Evolutionary conservation across 805 yeast species (phyloP).

Genomic region (Monosporozyma siamensis): DNA sequence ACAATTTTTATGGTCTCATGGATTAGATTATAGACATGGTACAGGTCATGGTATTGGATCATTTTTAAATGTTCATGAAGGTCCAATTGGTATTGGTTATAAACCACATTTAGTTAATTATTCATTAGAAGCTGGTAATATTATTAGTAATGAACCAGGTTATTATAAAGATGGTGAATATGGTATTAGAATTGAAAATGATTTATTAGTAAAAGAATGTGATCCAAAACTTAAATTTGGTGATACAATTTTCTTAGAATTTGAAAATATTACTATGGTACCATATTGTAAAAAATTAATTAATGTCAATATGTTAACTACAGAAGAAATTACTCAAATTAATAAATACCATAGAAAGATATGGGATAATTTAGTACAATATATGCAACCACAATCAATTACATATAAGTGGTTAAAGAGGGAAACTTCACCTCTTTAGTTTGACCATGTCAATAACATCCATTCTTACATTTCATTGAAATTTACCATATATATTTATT

Average conservation of each 20-base stretch:
- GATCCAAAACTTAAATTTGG: constrained; percentile 39
- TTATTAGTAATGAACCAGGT: constrained; percentile 91
- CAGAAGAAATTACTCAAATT: constrained; percentile 58
- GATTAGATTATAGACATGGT: constrained; percentile 86
- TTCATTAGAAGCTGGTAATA: constrained; percentile 57
- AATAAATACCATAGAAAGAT: constrained; percentile 55
- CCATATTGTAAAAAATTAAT: constrained; percentile 79
- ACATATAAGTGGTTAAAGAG: constrained; percentile 63
- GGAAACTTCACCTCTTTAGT: constrained; percentile 32
- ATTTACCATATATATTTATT: no score
- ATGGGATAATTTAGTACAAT: constrained; percentile 41
- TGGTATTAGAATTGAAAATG: constrained; percentile 87
- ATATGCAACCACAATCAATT: constrained; percentile 47
- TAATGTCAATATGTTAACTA: constrained; percentile 45
- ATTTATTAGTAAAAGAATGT: constrained; percentile 44
- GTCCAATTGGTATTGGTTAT: constrained; percentile 75
- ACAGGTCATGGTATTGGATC: constrained; percentile 98
- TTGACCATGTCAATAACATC: neutral
- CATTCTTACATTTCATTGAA: no score
- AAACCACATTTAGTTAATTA: constrained; percentile 39
- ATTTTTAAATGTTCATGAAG: constrained; percentile 86
- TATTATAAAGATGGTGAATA: constrained; percentile 81
- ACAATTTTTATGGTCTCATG: constrained; percentile 70
- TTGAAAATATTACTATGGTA: constrained; percentile 76
- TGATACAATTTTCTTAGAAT: constrained; percentile 50